Base-by-base conservation (phyloP, 2,329 filamentous ascomycete genomes). In the Celoporthe dispersa region DNA sequence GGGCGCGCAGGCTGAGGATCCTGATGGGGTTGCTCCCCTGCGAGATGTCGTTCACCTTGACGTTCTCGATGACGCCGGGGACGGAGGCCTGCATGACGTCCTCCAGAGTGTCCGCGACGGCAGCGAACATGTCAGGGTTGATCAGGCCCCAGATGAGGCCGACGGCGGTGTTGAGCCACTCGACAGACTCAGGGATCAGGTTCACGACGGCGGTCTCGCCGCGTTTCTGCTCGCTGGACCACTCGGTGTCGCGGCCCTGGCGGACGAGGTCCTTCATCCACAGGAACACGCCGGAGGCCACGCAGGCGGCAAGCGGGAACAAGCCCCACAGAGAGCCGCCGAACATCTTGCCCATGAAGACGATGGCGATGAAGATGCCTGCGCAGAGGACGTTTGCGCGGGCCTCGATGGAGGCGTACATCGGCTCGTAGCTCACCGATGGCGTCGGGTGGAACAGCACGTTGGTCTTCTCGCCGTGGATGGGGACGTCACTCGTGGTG, bases 1-100 rank as follows among this genome's bases (percentile, higher is more conserved):
- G 87, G 60, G 94, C 92, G 64, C 94, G 89, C 77, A 98, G 85
- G 78, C 93, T 97, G 62, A 98, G 85, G 66, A 98, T 93, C 11
- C 95, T 90, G 68, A 98, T 85, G 0, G 96, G 94, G 75, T 98
- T 98, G 80, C 87, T 93, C 37, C 96, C 96, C 80, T 98, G 96
- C 64, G 94, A 93, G 75, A 99, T 97, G 75, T 98, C 94, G 71
- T 94, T 94, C 31, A 98, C 93, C 74, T 95, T 92, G 61, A 99
- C 94, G 74, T 97, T 96, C 79, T 98, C 94, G 73, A 99, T 94
- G 53, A 98, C 84, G 1, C 92, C 90, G 0, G 96, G 96, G 0
- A 98, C 92, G 0, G 94, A 97, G 28, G 94, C 95, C 79, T 97
- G 94, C 95, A 98, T 98, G 74, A 98, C 92, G 78, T 98, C 95